Conservation (phyloP, 2,329 filamentous ascomycete species). For the Ophiostoma ips region DNA sequence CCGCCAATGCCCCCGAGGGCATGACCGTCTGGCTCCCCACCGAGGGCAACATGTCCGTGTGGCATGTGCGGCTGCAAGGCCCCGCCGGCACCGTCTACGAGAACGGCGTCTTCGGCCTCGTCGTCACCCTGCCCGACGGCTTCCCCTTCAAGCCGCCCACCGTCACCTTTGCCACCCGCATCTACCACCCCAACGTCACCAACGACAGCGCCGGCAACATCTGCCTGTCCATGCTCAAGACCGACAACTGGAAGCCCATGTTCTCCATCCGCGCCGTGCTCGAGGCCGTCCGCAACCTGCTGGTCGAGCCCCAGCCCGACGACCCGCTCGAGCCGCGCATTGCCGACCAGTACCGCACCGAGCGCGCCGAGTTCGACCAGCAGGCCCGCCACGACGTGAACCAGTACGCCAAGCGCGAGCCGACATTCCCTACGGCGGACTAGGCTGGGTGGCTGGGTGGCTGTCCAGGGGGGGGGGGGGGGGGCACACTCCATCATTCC, state of each 20-base stretch:
- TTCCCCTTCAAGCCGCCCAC: conserved; percentile 85
- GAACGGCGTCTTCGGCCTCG: conserved; percentile 61
- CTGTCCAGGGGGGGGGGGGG: too few relatives aligned
- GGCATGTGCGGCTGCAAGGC: conserved; percentile 35
- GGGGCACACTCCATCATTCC: too few relatives aligned
- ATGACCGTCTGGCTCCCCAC: conserved; percentile 32
- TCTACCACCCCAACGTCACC: conserved; percentile 91
- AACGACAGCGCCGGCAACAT: conserved; percentile 76
- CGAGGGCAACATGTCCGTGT: conserved; percentile 36
- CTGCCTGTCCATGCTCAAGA: conserved; percentile 71
- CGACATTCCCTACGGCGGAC: conserved; percentile 2
- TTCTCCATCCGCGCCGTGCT: conserved; percentile 64
- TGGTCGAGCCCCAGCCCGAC: conserved; percentile 72
- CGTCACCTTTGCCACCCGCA: conserved; percentile 70
- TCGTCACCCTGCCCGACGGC: conserved; percentile 58
- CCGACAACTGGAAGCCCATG: conserved; percentile 85
- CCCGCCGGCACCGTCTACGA: conserved; percentile 33
- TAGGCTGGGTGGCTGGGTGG: background rate
- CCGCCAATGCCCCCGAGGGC: conserved; percentile 30
- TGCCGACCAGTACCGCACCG: conserved; percentile 66
- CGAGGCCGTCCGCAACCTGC: conserved; percentile 58
- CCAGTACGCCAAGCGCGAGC: conserved; percentile 47
- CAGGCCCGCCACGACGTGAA: conserved; percentile 60
- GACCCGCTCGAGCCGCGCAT: conserved; percentile 80
- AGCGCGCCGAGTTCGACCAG: conserved; percentile 57